Percentiles rank a stretch among this genome's conserved stretches.
phyloP scores from a whole-genome alignment of 768 basidiomycete species.

The Hericium coralloides region DNA sequence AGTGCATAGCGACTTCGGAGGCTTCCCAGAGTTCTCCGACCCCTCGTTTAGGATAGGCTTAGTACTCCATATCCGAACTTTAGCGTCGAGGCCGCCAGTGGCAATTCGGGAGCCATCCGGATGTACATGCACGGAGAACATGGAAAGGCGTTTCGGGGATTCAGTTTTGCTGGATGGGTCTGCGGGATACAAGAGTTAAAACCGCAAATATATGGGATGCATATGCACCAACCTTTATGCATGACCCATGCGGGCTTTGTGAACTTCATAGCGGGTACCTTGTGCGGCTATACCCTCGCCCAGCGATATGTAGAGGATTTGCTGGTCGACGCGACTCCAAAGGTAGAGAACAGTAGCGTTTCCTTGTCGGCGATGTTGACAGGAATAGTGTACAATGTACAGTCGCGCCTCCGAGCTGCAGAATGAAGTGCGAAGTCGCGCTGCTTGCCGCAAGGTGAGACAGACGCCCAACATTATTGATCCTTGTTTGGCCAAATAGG shows the following conservation, averaged over 20 bases:
- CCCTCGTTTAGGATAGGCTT: slow-evolving; percentile 81
- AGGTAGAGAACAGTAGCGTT: neutral
- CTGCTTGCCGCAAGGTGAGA: too few relatives aligned
- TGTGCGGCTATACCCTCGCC: neutral
- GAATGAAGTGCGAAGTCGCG: too few relatives aligned
- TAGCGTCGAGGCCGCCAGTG: slow-evolving; percentile 94
- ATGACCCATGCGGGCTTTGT: slow-evolving; percentile 86
- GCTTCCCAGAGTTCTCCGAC: slow-evolving; percentile 55
- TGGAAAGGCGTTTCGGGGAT: slow-evolving; percentile 59
- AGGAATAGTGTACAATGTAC: neutral
- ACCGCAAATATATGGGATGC: neutral
- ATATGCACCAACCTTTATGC: slow-evolving; percentile 53
- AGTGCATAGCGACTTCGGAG: slow-evolving; percentile 85
- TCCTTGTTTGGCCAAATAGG: too few relatives aligned
- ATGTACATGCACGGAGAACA: slow-evolving; percentile 91
- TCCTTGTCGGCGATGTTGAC: neutral
- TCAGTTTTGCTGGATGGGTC: slow-evolving; percentile 50
- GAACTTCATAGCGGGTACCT: slow-evolving; percentile 52
- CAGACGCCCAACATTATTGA: too few relatives aligned
- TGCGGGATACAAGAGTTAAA: slow-evolving; percentile 8
- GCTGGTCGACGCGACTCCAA: neutral
- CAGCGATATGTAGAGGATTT: neutral
- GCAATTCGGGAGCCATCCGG: slow-evolving; percentile 94
- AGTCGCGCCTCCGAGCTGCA: neutral
- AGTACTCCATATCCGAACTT: slow-evolving; percentile 96